Conservation (phyloP, 805 yeast genomes). For the Kazachstania psychrophila region DNA sequence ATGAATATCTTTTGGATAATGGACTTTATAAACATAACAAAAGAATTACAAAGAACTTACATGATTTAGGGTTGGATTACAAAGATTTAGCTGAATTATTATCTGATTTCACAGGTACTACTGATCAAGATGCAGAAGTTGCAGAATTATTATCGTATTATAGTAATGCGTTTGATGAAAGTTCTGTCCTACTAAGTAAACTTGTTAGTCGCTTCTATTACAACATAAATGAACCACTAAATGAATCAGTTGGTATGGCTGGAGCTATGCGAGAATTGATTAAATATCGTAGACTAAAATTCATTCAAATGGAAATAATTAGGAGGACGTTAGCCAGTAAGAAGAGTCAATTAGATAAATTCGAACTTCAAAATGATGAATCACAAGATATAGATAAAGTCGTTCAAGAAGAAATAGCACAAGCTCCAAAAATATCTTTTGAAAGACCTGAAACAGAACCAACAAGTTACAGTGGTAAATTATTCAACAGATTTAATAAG, state of each 20-base stretch:
- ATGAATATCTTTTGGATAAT: slow-evolving; percentile 19
- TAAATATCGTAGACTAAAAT: slow-evolving; percentile 25
- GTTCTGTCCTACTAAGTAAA: slow-evolving; percentile 18
- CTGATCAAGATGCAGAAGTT: slow-evolving; percentile 19
- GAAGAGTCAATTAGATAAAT: slow-evolving; percentile 19
- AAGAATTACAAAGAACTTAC: slow-evolving; percentile 21
- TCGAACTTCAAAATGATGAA: slow-evolving; percentile 20
- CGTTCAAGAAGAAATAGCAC: slow-evolving; percentile 16
- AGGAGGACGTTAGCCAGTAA: slow-evolving; percentile 17
- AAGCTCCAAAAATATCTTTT: slow-evolving; percentile 16
- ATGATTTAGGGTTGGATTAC: slow-evolving; percentile 18
- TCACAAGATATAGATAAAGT: slow-evolving; percentile 18
- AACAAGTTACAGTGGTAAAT: slow-evolving; percentile 18
- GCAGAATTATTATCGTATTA: slow-evolving; percentile 22
- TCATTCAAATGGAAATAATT: slow-evolving; percentile 23
- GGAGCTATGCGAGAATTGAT: slow-evolving; percentile 26
- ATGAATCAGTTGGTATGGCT: slow-evolving; percentile 26
- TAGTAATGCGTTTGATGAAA: slow-evolving; percentile 23
- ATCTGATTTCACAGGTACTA: slow-evolving; percentile 19
- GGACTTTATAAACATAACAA: slow-evolving; percentile 25
- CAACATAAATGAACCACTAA: slow-evolving; percentile 27
- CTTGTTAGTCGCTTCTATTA: slow-evolving; percentile 25
- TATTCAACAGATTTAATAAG: slow-evolving; percentile 23
- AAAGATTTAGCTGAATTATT: slow-evolving; percentile 22
- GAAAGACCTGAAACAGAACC: slow-evolving; percentile 6